phyloP scores from a whole-genome alignment of 108 stramenopile genomes.

The Pseudonitzschia pungens region DNA sequence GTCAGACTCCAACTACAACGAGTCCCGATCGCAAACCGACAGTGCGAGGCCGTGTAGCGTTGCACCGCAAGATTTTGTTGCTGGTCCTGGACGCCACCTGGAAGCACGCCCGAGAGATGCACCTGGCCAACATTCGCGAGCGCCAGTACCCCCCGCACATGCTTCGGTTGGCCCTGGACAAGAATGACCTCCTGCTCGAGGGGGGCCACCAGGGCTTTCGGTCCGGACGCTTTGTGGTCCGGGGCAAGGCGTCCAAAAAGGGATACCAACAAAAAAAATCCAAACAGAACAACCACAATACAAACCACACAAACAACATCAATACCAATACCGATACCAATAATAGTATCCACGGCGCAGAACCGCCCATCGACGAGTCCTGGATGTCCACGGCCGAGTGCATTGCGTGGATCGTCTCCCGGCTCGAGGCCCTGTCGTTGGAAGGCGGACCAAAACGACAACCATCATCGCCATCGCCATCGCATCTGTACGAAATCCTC shows the following conservation, averaged over 20 bases:
- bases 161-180: conserved; percentile 36
- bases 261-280: neutral
- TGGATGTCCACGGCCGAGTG: conserved; percentile 76
- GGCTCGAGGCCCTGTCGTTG: conserved; percentile 35
- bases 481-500: conserved; percentile 46
- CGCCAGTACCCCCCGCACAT: conserved; percentile 52
- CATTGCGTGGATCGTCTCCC: conserved; percentile 58
- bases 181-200: conserved; percentile 1
- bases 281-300: neutral
- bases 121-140: conserved; percentile 38
- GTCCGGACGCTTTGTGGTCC: conserved; percentile 18
- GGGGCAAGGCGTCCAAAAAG: neutral
- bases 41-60: too few relatives aligned
- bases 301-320: conserved; percentile 32
- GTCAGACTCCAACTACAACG: too few relatives aligned
- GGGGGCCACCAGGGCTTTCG: conserved; percentile 1
- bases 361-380: neutral
- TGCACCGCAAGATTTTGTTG: conserved; percentile 54
- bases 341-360: too few relatives aligned
- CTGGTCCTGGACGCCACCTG: conserved; percentile 80
- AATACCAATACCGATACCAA: too few relatives aligned
- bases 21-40: too few relatives aligned
- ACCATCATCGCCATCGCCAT: neutral
- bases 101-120: conserved; percentile 83
- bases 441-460: too few relatives aligned